These are phyloP conservation scores for Puccinia triticina DNA, from an alignment of 1,284 basidiomycete genomes.

Conservation along the genomic window DNA sequence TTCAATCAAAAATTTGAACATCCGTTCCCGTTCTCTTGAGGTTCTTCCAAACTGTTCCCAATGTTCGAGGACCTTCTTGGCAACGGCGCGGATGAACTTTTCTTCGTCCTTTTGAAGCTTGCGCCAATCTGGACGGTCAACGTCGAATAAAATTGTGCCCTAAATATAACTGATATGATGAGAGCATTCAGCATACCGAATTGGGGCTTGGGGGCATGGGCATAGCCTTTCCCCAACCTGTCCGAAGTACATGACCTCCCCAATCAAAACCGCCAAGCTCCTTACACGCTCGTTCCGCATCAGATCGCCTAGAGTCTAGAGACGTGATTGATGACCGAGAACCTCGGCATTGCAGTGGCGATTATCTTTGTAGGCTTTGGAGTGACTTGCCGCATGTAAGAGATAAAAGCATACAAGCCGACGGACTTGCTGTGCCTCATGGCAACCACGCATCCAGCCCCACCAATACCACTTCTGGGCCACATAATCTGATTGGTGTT, in stretches of 20 bases:
- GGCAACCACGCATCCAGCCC: slow-evolving; percentile 69
- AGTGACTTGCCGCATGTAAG: slow-evolving; percentile 74
- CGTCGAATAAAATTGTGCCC: background rate
- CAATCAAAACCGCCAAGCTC: slow-evolving; percentile 89
- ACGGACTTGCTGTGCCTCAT: slow-evolving; percentile 70
- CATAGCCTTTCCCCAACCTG: slow-evolving; percentile 95
- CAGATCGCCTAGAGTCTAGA: slow-evolving; percentile 69
- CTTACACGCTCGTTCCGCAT: slow-evolving; percentile 82
- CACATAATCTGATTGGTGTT: slow-evolving; percentile 55
- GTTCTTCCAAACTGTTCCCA: slow-evolving; percentile 75
- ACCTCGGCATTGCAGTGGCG: no score
- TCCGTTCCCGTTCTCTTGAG: slow-evolving; percentile 73
- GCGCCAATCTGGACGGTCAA: slow-evolving; percentile 59
- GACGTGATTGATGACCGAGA: background rate
- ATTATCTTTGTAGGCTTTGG: background rate
- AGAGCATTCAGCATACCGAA: slow-evolving; percentile 68
- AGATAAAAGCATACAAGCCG: slow-evolving; percentile 89
- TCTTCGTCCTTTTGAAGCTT: slow-evolving; percentile 74
- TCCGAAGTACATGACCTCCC: slow-evolving; percentile 79
- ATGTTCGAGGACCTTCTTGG: slow-evolving; percentile 78
- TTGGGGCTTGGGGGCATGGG: slow-evolving; percentile 70
- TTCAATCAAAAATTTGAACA: slow-evolving; percentile 76
- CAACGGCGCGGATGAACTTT: slow-evolving; percentile 80
- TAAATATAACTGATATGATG: background rate
- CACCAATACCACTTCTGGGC: slow-evolving; percentile 54